Evolutionary conservation across 805 yeast genomes (phyloP), one percentile per base, ranked within the genome.

Genomic region (Tetrapisispora namnaoensis): DNA sequence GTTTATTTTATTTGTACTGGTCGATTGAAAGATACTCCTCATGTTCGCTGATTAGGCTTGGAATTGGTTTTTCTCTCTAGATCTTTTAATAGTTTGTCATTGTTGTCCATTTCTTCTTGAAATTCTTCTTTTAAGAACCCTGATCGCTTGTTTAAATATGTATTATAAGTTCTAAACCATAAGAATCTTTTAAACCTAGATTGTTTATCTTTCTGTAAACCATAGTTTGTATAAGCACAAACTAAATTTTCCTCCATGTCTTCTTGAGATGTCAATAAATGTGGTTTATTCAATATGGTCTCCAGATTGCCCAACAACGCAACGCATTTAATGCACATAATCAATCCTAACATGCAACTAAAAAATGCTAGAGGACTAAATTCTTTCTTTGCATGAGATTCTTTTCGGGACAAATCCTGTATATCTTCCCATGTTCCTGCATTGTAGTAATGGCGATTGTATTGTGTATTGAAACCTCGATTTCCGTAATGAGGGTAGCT

Each of bases 71-170:
- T 53, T 7, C 48, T 51, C 43, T 51, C 49, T 27, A 61, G 45
- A 18, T 50, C 79, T 59, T 91, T 91, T 53, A 90, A 75, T 52
- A 87, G 71, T 62, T 76, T 76, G 68, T 90, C 97, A 69, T 90
- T 83, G 63, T 83, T 93, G 21, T 49, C 53, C 3, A 70, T 68
- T 46, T 69, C 68, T n/a, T 56, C 48, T 48, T 69, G 71, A 18
- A 70, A 53, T 20, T 63, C 64, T 1, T 59, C 65, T 38, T 59
- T 55, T 14, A 63, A 55, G n/a, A 34, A 28, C 11, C n/a, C 18
- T 4, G 27, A 14, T 5, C 30, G 32, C n/a, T 42, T 42, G 28
- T 42, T 37, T 9, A 53, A 51, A 46, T 65, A 69, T 27, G 65
- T 52, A 3, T 68, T 65, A 51, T 60, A 70, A 0, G 71, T 57